Evolutionary conservation across 1,284 basidiomycete species (phyloP).

Genomic region (Melampsora occidentalis): DNA sequence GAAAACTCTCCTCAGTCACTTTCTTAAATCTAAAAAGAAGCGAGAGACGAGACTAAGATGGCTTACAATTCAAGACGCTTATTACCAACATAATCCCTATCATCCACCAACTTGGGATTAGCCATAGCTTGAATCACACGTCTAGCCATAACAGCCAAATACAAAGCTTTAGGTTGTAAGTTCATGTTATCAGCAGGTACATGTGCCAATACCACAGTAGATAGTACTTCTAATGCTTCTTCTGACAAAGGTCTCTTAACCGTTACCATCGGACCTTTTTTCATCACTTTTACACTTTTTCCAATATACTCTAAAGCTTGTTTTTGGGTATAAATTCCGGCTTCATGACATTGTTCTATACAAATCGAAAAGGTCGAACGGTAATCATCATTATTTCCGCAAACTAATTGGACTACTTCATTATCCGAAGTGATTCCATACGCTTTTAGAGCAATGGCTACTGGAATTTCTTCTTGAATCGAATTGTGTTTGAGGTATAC

Average conservation of each 20-base stretch:
- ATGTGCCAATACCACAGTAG: constrained; percentile 95
- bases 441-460: constrained; percentile 92
- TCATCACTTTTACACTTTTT: constrained; percentile 80
- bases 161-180: constrained; percentile 92
- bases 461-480: constrained; percentile 93
- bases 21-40: background rate
- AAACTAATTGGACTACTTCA: constrained; percentile 91
- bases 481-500: constrained; percentile 98
- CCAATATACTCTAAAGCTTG: constrained; percentile 97
- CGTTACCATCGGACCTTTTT: constrained; percentile 62
- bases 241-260: constrained; percentile 77
- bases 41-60: background rate
- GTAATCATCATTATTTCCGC: constrained; percentile 86
- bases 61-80: constrained; percentile 93
- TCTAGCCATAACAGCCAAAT: constrained; percentile 95
- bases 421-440: constrained; percentile 96
- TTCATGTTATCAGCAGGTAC: constrained; percentile 88
- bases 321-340: constrained; percentile 85
- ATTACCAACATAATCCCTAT: constrained; percentile 98
- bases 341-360: constrained; percentile 75
- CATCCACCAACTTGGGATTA: constrained; percentile 95
- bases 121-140: constrained; percentile 94
- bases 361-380: constrained; percentile 85
- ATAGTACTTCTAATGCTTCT: constrained; percentile 91
- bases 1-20: too few relatives aligned